Percentiles rank a stretch among this genome's conserved stretches.
Conservation (phyloP, 2,329 filamentous ascomycete species). For the Aspergillus vadensis region DNA sequence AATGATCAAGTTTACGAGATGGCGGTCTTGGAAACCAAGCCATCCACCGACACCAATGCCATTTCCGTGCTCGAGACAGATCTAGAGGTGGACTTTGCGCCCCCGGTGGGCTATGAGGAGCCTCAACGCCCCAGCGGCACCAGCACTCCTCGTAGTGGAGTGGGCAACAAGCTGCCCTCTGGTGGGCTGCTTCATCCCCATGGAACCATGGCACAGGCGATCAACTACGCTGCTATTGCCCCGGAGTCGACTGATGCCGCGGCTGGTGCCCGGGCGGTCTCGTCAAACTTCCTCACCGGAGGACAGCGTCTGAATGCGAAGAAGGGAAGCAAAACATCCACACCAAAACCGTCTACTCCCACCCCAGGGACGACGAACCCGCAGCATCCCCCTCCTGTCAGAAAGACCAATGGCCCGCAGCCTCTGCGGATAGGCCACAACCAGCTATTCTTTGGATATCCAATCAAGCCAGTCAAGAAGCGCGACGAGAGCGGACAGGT, state of each 20-base stretch:
- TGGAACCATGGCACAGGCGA: slow-evolving; percentile 95
- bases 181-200: slow-evolving; percentile 79
- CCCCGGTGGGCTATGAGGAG: slow-evolving; percentile 92
- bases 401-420: slow-evolving; percentile 74
- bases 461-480: slow-evolving; percentile 84
- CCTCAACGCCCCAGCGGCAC: slow-evolving; percentile 78
- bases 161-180: slow-evolving; percentile 62
- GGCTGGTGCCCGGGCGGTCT: slow-evolving; percentile 61
- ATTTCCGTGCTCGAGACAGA: slow-evolving; percentile 96
- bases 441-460: slow-evolving; percentile 96
- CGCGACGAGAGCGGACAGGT: slow-evolving; percentile 67
- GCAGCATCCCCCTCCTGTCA: slow-evolving; percentile 46
- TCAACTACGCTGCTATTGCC: slow-evolving; percentile 91
- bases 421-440: slow-evolving; percentile 81
- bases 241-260: slow-evolving; percentile 70
- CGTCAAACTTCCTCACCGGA: slow-evolving; percentile 76
- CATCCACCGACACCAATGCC: slow-evolving; percentile 75
- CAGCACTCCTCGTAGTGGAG: slow-evolving; percentile 74
- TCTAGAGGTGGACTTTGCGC: slow-evolving; percentile 91
- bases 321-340: slow-evolving; percentile 74
- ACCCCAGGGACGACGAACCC: slow-evolving; percentile 59
- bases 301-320: slow-evolving; percentile 83
- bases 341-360: slow-evolving; percentile 73
- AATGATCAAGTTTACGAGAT: slow-evolving; percentile 94
- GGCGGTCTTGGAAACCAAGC: slow-evolving; percentile 90